A percentile compares a stretch with the other conserved stretches of the same genome.
phyloP scores from a whole-genome alignment of 2,329 filamentous ascomycete species.

The Fusarium guadeloupense region DNA sequence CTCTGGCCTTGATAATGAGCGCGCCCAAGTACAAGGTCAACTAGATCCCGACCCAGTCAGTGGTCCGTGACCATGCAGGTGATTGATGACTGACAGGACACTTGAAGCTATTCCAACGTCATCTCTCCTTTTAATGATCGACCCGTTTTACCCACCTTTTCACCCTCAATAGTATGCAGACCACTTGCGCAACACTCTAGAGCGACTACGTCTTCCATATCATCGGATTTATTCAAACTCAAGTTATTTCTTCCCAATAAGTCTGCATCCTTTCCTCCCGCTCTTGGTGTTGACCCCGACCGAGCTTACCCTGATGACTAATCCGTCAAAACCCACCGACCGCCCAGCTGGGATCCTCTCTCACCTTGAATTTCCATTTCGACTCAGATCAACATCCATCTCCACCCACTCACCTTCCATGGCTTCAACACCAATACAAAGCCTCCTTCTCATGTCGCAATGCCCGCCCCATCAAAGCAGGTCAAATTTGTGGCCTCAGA shows the following conservation, averaged over 20 bases:
- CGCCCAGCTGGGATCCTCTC: constrained; percentile 5
- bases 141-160: not conserved
- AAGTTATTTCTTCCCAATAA: not conserved
- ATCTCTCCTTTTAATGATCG: not conserved
- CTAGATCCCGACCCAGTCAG: too few relatives aligned
- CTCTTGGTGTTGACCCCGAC: not conserved
- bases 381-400: constrained; percentile 5
- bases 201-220: too few relatives aligned
- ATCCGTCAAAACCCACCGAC: constrained; percentile 23
- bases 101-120: constrained; percentile 3
- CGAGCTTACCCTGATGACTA: constrained; percentile 29
- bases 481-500: constrained; percentile 69
- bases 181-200: too few relatives aligned
- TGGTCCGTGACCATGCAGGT: too few relatives aligned
- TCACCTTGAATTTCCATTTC: constrained; percentile 23
- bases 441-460: constrained; percentile 22
- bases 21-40: not conserved
- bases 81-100: too few relatives aligned
- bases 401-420: constrained; percentile 13
- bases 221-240: too few relatives aligned
- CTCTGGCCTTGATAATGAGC: too few relatives aligned
- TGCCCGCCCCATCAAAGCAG: constrained; percentile 39
- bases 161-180: too few relatives aligned
- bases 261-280: not conserved
- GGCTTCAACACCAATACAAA: constrained; percentile 1